Evolutionary conservation across 2,329 filamentous ascomycete genomes (phyloP).

Genomic region (Colletotrichum shisoi): DNA sequence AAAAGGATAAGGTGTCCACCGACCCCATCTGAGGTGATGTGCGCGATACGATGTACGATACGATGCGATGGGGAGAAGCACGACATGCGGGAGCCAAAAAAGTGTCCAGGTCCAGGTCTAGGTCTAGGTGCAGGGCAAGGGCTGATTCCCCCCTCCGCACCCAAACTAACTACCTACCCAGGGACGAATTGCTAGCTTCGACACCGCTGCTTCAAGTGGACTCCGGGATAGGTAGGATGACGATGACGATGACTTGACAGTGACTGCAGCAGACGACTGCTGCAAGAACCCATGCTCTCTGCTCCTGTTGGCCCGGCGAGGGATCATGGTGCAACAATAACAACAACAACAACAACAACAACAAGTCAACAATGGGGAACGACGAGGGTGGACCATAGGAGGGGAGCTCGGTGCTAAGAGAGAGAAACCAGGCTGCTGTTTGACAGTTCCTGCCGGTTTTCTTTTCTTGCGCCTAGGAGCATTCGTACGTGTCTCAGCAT

Average conservation of each 20-base stretch:
- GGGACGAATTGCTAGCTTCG: background rate
- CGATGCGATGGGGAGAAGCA: slow-evolving; percentile 28
- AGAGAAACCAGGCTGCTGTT: slow-evolving; percentile 24
- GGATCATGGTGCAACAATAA: slow-evolving; percentile 8
- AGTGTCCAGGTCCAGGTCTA: slow-evolving; percentile 4
- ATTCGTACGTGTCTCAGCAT: background rate
- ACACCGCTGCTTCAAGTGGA: background rate
- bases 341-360: slow-evolving; percentile 19
- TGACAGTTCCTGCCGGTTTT: background rate
- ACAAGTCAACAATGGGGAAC: no score
- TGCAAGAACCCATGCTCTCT: slow-evolving; percentile 30
- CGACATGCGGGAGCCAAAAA: slow-evolving; percentile 34
- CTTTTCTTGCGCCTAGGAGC: background rate
- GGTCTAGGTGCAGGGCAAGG: slow-evolving; percentile 10
- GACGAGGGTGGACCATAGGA: no score
- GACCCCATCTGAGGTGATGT: slow-evolving; percentile 6
- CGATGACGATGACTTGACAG: slow-evolving; percentile 22
- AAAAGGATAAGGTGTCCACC: background rate
- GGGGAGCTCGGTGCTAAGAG: background rate
- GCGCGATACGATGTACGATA: slow-evolving; percentile 8
- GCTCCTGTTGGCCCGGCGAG: slow-evolving; percentile 38
- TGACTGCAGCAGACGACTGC: background rate
- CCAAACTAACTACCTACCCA: no score
- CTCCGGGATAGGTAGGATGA: slow-evolving; percentile 16
- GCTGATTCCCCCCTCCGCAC: background rate